Evolutionary conservation across 257 asterid species (phyloP), one percentile per base, ranked within the genome.

Genomic region (Nicotiana undulata): DNA sequence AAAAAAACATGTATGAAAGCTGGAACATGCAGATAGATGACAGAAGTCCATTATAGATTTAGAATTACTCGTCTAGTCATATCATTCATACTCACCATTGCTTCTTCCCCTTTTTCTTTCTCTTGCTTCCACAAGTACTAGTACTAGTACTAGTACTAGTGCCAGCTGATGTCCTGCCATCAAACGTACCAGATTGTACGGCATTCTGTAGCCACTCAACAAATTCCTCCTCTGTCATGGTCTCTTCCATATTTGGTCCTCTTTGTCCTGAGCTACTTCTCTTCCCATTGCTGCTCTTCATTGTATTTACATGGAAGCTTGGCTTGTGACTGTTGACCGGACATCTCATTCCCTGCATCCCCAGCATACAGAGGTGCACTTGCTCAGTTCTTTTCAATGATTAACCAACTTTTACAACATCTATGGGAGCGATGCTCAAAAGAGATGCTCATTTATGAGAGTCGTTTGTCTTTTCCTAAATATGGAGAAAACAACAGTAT

Each of bases 321-420:
- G 99, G 93, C 87, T 91, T 96, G 94, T 96, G 99, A 56, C 95
- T 88, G 83, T 92, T 94, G 32, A 77, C 97, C 0, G 91, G 89
- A 74, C 98, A 92, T 82, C 97, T 91, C 99, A 96, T 90, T 80
- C 97, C 99, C 99, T 96, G 82, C 81, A 79, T 15, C 34, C 44
- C 63, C 79, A 60, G 80, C 56, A 59, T 64, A 72, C 20, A 46
- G 24, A 24, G 37, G 40, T 46, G 24, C 40, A 44, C 49, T 58
- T 6, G 3, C 37, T 24, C 60, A 72, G 78, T 40, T 70, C 15
- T 44, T 46, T 46, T 70, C 3, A 11, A 40, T 68, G 56, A 68
- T 68, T 70, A 70, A 70, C 68, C 81, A 31, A 74, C 46, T 22
- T 22, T 59, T 72, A 44, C 11, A 18, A 55, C 20, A 20, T 53